These are phyloP conservation scores for Euphorbia celastroides DNA, from an alignment of 441 rosid species.

Conservation along the genomic window DNA sequence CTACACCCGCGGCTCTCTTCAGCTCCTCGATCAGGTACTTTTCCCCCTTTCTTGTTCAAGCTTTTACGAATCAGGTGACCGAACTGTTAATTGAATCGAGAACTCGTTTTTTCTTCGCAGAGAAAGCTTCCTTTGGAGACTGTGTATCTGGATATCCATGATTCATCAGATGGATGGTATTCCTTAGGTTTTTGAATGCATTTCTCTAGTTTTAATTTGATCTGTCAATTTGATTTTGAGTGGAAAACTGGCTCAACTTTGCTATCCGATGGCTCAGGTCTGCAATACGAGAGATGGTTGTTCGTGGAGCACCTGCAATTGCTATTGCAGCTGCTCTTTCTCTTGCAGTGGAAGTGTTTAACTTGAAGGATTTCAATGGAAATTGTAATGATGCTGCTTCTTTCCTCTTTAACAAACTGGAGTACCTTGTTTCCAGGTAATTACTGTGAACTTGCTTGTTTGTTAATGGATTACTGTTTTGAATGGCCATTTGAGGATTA, in stretches of 20 bases:
- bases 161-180: slow-evolving; percentile 78
- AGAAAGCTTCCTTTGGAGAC: slow-evolving; percentile 83
- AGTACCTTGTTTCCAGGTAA: slow-evolving; percentile 86
- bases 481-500: background rate
- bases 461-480: background rate
- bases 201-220: background rate
- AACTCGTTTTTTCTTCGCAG: slow-evolving; percentile 34
- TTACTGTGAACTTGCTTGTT: background rate
- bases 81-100: background rate
- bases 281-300: slow-evolving; percentile 88
- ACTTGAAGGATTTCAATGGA: slow-evolving; percentile 45
- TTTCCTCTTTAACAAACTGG: slow-evolving; percentile 50
- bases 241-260: no score
- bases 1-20: background rate
- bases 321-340: slow-evolving; percentile 92
- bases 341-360: slow-evolving; percentile 74
- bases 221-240: background rate
- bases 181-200: background rate
- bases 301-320: slow-evolving; percentile 97
- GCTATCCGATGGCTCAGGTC: slow-evolving; percentile 40
- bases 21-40: background rate
- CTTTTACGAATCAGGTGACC: background rate
- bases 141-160: slow-evolving; percentile 48
- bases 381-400: slow-evolving; percentile 52
- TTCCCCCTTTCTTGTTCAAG: background rate